Base-by-base conservation (phyloP, 2,329 filamentous ascomycete genomes). In the Cercospora zeina region DNA sequence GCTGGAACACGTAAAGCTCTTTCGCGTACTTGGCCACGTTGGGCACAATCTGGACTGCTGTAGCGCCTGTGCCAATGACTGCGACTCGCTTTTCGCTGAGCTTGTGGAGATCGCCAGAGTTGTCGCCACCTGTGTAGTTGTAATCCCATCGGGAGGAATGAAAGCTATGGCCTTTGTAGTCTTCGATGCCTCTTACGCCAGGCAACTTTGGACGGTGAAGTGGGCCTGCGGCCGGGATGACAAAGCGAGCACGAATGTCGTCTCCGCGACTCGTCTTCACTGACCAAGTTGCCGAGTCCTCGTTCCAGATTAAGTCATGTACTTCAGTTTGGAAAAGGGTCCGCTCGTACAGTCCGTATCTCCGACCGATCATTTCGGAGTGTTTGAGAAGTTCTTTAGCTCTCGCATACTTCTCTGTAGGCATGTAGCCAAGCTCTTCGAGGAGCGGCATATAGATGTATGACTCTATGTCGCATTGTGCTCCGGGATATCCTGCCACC, bases 391-490 rank as follows among this genome's bases (percentile, higher is more conserved):
- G 82, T 68, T 85, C 82, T 24, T 67, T 67, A 24, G 72, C 71
- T 9, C 66, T 63, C 10, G 73, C 70, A 47, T 72, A 75, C 33
- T 74, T 73, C 37, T 76, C 74, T 5, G 72, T 73, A 54, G 77
- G 80, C 59, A 75, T 66, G 75, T 78, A 81, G 39, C 78, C 73
- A 13, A 80, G 70, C 3, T 79, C 62, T 19, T 77, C 77, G 63
- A 80, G 78, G 10, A 76, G 76, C 53, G 80, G 78, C 54, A 71
- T 72, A 65, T 83, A 82, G 0, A 77, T 77, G n/a, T 78, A 75
- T 1, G 76, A 76, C 66, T 81, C 78, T 0, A 78, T 79, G 59
- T 82, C 80, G 55, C 80, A 78, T 42, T 79, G 74, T n/a, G 79
- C 78, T 2, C 79, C 79, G 11, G 79, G 78, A 51, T 80, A 80